These are phyloP conservation scores for Trichomonas gallinae DNA, from an alignment of 208 protist genomes.

Conservation along the genomic window DNA sequence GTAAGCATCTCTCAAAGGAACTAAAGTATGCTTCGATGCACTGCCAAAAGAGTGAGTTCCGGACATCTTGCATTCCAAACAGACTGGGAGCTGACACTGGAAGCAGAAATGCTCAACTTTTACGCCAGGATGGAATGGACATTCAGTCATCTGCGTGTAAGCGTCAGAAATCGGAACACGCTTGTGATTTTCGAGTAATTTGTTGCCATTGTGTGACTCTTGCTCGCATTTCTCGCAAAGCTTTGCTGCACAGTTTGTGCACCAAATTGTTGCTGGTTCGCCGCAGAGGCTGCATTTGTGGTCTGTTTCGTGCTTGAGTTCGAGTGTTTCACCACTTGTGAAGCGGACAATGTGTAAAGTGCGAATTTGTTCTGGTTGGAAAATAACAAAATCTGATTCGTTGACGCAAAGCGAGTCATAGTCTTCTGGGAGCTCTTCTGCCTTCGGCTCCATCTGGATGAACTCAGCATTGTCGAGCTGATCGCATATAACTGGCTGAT, in stretches of 20 bases:
- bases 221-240: background rate
- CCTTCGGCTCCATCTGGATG: background rate
- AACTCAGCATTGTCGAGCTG: background rate
- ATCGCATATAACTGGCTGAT: background rate
- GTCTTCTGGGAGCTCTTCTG: background rate
- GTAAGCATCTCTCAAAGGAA: background rate
- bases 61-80: background rate
- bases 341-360: background rate
- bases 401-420: background rate
- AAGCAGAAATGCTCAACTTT: background rate
- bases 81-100: background rate
- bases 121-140: background rate
- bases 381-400: background rate
- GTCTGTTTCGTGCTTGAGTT: background rate
- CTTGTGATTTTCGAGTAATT: background rate
- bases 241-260: background rate
- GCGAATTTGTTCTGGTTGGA: background rate
- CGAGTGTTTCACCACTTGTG: background rate
- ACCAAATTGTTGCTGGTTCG: background rate
- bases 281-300: background rate
- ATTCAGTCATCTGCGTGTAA: background rate
- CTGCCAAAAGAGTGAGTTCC: background rate
- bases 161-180: background rate
- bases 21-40: background rate
- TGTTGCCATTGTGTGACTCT: background rate